A percentile compares a stretch with the other conserved stretches of the same genome.
Evolutionary conservation across 228 moss, liverwort and hornwort genomes (phyloP).

Genomic region (Sphagnum fallax): DNA sequence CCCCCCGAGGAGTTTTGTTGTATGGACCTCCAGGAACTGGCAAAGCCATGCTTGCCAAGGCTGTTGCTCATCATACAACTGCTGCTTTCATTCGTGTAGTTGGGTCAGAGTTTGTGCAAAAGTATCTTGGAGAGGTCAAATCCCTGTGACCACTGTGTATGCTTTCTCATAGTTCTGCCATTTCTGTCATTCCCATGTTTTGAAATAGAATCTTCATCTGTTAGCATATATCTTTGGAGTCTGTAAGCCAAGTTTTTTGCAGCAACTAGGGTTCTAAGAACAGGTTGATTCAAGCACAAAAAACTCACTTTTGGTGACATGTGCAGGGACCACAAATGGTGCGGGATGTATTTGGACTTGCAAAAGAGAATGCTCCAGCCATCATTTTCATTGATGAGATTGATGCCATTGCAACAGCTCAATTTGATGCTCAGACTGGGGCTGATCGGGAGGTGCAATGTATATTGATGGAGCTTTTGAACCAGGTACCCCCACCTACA

Average conservation of each 20-base stretch:
- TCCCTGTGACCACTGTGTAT: not conserved
- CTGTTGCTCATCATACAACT: constrained; percentile 91
- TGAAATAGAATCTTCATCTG: no score
- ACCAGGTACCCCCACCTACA: constrained; percentile 42
- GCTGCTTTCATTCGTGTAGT: constrained; percentile 95
- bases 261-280: no score
- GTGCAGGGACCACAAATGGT: constrained; percentile 91
- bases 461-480: constrained; percentile 87
- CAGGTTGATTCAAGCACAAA: no score
- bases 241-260: no score
- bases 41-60: constrained; percentile 94
- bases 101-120: constrained; percentile 92
- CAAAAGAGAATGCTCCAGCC: constrained; percentile 93
- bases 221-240: no score
- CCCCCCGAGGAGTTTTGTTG: constrained; percentile 72
- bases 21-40: constrained; percentile 91
- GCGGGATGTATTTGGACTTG: constrained; percentile 83
- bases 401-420: constrained; percentile 92
- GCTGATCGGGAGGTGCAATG: constrained; percentile 94
- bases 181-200: no score
- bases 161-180: no score
- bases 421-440: constrained; percentile 93
- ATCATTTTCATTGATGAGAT: constrained; percentile 96
- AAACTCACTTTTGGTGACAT: no score
- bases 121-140: constrained; percentile 85